These are phyloP conservation scores for Candida ponderosae DNA, from an alignment of 805 yeast species.

Conservation along the genomic window DNA sequence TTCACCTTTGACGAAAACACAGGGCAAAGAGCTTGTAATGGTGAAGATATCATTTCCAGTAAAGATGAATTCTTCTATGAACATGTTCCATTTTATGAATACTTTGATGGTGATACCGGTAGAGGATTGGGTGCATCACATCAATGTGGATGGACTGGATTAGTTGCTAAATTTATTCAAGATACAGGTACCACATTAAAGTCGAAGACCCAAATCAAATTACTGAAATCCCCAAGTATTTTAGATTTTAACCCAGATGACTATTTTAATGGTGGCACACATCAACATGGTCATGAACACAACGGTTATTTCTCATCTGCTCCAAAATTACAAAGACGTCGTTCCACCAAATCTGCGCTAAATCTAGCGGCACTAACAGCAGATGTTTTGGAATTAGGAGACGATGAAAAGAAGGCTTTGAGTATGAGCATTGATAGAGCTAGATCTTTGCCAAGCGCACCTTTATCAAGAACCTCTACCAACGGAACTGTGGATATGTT, in stretches of 20 bases:
- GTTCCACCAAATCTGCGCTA: constrained; percentile 66
- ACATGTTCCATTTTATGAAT: constrained; percentile 73
- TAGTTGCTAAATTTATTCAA: constrained; percentile 86
- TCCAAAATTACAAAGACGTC: constrained; percentile 52
- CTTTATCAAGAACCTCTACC: constrained; percentile 10
- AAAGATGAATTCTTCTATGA: constrained; percentile 69
- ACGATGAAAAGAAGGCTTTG: constrained; percentile 40
- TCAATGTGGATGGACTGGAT: constrained; percentile 95
- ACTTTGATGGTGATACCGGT: constrained; percentile 91
- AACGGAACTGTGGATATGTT: constrained; percentile 9
- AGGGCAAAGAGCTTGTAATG: constrained; percentile 72
- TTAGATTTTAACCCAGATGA: background rate
- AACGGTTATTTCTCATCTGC: constrained; percentile 11
- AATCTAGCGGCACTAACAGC: constrained; percentile 66
- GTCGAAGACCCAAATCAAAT: background rate
- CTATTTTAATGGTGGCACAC: constrained; percentile 9
- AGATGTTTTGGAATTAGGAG: constrained; percentile 56
- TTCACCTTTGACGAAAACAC: constrained; percentile 60
- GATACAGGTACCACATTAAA: constrained; percentile 71
- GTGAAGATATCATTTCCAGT: constrained; percentile 53
- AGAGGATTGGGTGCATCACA: constrained; percentile 90
- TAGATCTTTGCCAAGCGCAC: constrained; percentile 9
- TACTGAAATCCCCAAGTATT: background rate
- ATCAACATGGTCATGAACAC: constrained; percentile 21
- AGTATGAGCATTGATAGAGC: constrained; percentile 11